Evolutionary conservation across 1,284 basidiomycete genomes (phyloP).

Genomic region (Fomitopsis palustris): DNA sequence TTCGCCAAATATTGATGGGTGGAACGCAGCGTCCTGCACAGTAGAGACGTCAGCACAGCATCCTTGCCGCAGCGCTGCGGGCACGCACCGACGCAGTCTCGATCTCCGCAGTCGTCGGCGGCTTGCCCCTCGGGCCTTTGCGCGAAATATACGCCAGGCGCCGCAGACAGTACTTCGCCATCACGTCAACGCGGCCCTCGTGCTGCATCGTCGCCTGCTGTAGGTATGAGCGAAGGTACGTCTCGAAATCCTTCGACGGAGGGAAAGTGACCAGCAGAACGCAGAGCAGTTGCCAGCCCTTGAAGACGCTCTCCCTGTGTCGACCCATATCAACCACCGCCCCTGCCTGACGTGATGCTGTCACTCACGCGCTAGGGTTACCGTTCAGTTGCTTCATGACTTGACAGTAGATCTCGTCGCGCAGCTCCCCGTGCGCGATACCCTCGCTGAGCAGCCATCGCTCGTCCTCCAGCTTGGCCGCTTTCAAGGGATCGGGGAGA

Average conservation of each 20-base stretch:
- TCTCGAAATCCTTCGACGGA: slow-evolving; percentile 87
- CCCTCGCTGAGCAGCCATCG: slow-evolving; percentile 82
- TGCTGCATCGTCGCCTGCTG: slow-evolving; percentile 60
- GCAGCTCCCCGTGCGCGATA: slow-evolving; percentile 72
- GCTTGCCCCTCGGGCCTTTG: slow-evolving; percentile 81
- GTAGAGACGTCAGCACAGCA: neutral
- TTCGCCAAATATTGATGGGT: slow-evolving; percentile 90
- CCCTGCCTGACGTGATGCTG: neutral
- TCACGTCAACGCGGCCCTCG: slow-evolving; percentile 78
- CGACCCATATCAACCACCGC: neutral
- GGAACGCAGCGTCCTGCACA: slow-evolving; percentile 82
- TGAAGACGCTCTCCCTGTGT: slow-evolving; percentile 76
- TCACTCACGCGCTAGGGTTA: slow-evolving; percentile 72
- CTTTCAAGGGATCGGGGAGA: slow-evolving; percentile 30
- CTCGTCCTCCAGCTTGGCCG: slow-evolving; percentile 60
- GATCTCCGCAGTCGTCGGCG: slow-evolving; percentile 78
- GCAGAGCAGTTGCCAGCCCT: slow-evolving; percentile 89
- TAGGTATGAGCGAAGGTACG: slow-evolving; percentile 77
- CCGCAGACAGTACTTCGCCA: slow-evolving; percentile 83
- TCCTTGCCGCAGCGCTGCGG: neutral
- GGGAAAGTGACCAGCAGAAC: slow-evolving; percentile 86
- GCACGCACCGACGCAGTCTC: slow-evolving; percentile 76
- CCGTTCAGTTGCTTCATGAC: slow-evolving; percentile 85
- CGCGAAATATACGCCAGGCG: slow-evolving; percentile 69
- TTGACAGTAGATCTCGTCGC: slow-evolving; percentile 92